Conservation (phyloP, 1,139 yeast genomes). For the Kodamaea sp. region DNA sequence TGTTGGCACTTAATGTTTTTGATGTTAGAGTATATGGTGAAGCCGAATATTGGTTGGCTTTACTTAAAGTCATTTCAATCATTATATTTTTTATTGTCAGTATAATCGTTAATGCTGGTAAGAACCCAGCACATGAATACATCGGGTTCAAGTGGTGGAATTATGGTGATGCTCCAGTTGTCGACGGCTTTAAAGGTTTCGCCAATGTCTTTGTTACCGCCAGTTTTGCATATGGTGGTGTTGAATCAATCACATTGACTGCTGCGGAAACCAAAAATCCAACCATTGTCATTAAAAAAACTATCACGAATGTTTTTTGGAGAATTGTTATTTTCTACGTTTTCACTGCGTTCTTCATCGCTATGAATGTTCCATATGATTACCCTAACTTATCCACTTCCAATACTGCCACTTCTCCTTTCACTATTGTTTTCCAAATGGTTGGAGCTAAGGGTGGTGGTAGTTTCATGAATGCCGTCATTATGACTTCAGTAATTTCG, state of each 20-base stretch:
- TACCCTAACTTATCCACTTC: conserved; percentile 39
- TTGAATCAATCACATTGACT: conserved; percentile 61
- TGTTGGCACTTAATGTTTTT: conserved; percentile 49
- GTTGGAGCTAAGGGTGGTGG: conserved; percentile 45
- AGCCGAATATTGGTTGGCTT: conserved; percentile 39
- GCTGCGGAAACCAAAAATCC: conserved; percentile 68
- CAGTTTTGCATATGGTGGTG: conserved; percentile 66
- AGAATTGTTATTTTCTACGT: conserved; percentile 40
- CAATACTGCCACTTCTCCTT: conserved; percentile 55
- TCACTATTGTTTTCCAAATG: conserved; percentile 59
- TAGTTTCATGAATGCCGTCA: conserved; percentile 44
- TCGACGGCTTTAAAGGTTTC: conserved; percentile 39
- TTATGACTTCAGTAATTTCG: conserved; percentile 42
- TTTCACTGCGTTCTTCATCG: conserved; percentile 42
- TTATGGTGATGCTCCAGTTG: conserved; percentile 40
- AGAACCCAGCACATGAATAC: conserved; percentile 29
- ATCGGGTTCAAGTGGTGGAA: conserved; percentile 41
- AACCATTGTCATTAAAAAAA: conserved; percentile 51
- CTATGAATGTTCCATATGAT: conserved; percentile 42
- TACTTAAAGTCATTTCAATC: conserved; percentile 38
- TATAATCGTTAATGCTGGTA: conserved; percentile 33
- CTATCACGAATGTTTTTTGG: conserved; percentile 57
- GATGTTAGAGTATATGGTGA: conserved; percentile 50
- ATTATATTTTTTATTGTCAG: conserved; percentile 39
- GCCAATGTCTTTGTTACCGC: conserved; percentile 47